A percentile compares a stretch with the other conserved stretches of the same genome.
Evolutionary conservation across 306 rosid genomes (phyloP).

Genomic region (Hippophae rhamnoides): DNA sequence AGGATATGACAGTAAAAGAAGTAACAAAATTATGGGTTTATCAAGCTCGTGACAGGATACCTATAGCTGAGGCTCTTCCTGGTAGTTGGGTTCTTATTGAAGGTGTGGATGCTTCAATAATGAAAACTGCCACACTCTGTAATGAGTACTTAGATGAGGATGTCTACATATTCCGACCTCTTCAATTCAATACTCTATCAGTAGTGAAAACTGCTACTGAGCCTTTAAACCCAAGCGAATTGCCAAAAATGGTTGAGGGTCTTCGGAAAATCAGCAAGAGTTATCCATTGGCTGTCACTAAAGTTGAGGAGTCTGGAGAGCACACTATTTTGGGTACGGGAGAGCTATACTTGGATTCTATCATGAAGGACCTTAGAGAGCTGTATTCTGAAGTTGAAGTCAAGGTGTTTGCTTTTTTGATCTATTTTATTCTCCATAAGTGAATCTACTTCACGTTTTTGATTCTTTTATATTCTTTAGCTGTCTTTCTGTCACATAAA

Average conservation of each 20-base stretch:
- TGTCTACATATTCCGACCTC: slow-evolving; percentile 85
- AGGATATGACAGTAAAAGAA: slow-evolving; percentile 93
- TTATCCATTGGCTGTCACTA: slow-evolving; percentile 92
- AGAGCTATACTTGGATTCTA: slow-evolving; percentile 96
- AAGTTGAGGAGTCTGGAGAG: slow-evolving; percentile 98
- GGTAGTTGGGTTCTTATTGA: slow-evolving; percentile 98
- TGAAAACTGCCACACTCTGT: slow-evolving; percentile 96
- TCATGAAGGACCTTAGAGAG: slow-evolving; percentile 97
- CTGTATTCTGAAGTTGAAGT: slow-evolving; percentile 98
- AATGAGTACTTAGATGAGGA: slow-evolving; percentile 74
- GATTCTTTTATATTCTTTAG: slow-evolving; percentile 2
- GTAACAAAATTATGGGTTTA: slow-evolving; percentile 93
- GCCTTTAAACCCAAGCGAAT: slow-evolving; percentile 93
- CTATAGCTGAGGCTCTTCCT: slow-evolving; percentile 88
- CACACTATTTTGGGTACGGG: slow-evolving; percentile 95
- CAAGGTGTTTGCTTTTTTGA: slow-evolving; percentile 42
- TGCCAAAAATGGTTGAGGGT: slow-evolving; percentile 99
- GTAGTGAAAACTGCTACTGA: slow-evolving; percentile 98
- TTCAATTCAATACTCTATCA: slow-evolving; percentile 86
- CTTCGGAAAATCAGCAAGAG: slow-evolving; percentile 97
- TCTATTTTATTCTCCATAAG: not conserved
- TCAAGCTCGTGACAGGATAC: slow-evolving; percentile 93
- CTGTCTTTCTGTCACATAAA: slow-evolving; percentile 13
- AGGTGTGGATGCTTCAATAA: slow-evolving; percentile 98
- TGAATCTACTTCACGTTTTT: not conserved